These are phyloP conservation scores for Magnolia changhungtana DNA, from an alignment of 164 flowering plant species.

Conservation along the genomic window DNA sequence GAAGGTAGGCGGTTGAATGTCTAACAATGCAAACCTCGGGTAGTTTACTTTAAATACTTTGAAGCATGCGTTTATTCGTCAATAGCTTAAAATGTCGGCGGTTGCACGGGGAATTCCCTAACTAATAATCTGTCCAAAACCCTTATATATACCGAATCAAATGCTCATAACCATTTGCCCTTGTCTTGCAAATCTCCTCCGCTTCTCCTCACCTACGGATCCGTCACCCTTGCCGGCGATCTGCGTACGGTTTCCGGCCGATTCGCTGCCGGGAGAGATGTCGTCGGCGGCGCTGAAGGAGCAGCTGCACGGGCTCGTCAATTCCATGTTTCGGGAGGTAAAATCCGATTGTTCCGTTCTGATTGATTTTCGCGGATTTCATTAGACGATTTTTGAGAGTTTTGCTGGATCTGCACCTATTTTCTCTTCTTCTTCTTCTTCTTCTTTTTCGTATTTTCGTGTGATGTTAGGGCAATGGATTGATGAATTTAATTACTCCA, in stretches of 20 bases:
- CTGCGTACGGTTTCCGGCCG: neutral
- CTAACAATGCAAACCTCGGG: too few relatives aligned
- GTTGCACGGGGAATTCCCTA: too few relatives aligned
- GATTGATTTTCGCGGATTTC: neutral
- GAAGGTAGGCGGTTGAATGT: too few relatives aligned
- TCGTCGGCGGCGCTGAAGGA: slow-evolving; percentile 11
- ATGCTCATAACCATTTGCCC: neutral
- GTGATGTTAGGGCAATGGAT: neutral
- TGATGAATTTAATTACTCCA: neutral
- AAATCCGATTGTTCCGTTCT: neutral
- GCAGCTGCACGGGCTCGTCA: slow-evolving; percentile 9
- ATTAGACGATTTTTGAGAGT: neutral
- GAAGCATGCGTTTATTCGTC: too few relatives aligned
- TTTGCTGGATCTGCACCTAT: neutral
- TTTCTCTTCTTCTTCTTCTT: neutral
- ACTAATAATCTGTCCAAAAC: too few relatives aligned
- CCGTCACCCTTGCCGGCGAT: neutral
- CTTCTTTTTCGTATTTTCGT: neutral
- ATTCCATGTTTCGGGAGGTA: slow-evolving; percentile 15
- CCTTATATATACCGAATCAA: neutral
- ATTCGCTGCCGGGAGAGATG: neutral
- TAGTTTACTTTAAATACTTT: too few relatives aligned
- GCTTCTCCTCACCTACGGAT: neutral
- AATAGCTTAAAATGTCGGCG: too few relatives aligned
- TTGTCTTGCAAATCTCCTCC: neutral